Conservation (phyloP, 805 yeast genomes). For the Citeromyces nyonsensis region DNA sequence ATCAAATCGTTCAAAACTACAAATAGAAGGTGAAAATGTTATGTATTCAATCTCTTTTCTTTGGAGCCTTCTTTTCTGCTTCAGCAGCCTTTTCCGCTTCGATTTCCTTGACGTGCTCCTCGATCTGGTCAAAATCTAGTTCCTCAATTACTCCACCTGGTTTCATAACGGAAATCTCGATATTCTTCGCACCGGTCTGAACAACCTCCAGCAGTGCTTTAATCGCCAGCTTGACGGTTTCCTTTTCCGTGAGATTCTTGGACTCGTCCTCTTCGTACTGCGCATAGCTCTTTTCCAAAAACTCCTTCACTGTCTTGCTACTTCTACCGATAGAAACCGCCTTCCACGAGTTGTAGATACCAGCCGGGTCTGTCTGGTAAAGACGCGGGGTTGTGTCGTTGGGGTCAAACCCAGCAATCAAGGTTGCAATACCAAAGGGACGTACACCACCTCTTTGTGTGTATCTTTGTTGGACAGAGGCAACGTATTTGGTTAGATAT, state of each 20-base stretch:
- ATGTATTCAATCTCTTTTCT: constrained; percentile 8
- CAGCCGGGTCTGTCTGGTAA: constrained; percentile 94
- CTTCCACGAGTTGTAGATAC: constrained; percentile 95
- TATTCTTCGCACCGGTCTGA: constrained; percentile 94
- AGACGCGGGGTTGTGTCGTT: constrained; percentile 69
- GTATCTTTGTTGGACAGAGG: constrained; percentile 95
- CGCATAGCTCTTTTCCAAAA: constrained; percentile 75
- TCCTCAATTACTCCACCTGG: constrained; percentile 46
- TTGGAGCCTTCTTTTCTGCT: constrained; percentile 55
- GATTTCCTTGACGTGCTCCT: constrained; percentile 59
- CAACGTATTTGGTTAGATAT: constrained; percentile 84
- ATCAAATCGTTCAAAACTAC: too few species aligned
- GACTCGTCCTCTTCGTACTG: constrained; percentile 18
- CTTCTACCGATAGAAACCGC: constrained; percentile 95
- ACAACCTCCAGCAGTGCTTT: constrained; percentile 89
- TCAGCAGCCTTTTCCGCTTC: constrained; percentile 81
- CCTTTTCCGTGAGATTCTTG: constrained; percentile 47
- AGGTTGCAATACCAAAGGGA: constrained; percentile 92
- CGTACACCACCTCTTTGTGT: constrained; percentile 98
- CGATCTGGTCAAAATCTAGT: constrained; percentile 58
- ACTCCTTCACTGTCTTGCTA: constrained; percentile 88
- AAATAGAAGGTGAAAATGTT: not conserved
- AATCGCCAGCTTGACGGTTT: constrained; percentile 67
- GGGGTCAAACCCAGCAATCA: constrained; percentile 91
- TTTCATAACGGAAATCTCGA: constrained; percentile 79